Evolutionary conservation across 2,329 filamentous ascomycete genomes (phyloP), one percentile per base, ranked within the genome.

Genomic region (Colletotrichum salicis): DNA sequence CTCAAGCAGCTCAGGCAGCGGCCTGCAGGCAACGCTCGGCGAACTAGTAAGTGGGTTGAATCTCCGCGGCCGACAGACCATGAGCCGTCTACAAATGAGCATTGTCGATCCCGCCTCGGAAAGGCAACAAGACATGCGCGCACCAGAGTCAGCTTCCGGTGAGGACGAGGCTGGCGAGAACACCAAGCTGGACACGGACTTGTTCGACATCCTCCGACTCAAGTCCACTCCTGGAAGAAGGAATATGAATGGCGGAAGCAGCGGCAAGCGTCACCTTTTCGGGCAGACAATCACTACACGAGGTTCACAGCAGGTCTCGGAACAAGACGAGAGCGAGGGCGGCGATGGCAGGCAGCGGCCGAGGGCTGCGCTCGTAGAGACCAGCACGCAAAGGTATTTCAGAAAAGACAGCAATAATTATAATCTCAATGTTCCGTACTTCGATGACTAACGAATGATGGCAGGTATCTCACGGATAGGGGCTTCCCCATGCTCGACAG

Each of bases 401-500:
- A 48, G 7, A 22, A 48, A n/a, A 48, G 19, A 48, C 22, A 45
- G 33, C 11, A 7, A 19, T 29, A 6, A 15, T 22, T 41, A 6
- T 12, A 11, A 31, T 24, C 35, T 22, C 31, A 24, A 8, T 22
- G 13, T 22, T 7, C 29, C 19, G 11, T 12, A 29, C 15, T 45
- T 37, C 33, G 45, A 22, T 48, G 27, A n/a, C 55, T 70, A 3
- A 72, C 55, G 2, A 5, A 6, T 1, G 24, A 29, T 19, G n/a
- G 27, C 35, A 88, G 86, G 71, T 90, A 89, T 76, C 82, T 86
- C 68, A 83, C 86, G 10, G 57, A 82, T 2, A 85, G 96, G 8
- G 84, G 88, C 1, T 96, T 95, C 77, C 95, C 96, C 1, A 78
- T 95, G 33, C 87, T 97, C 41, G 91, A 96, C 78, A 97, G 94